Percentiles rank a stretch among this genome's conserved stretches.
Evolutionary conservation across 106 monocot genomes (phyloP).

Genomic region (Allium sativum): DNA sequence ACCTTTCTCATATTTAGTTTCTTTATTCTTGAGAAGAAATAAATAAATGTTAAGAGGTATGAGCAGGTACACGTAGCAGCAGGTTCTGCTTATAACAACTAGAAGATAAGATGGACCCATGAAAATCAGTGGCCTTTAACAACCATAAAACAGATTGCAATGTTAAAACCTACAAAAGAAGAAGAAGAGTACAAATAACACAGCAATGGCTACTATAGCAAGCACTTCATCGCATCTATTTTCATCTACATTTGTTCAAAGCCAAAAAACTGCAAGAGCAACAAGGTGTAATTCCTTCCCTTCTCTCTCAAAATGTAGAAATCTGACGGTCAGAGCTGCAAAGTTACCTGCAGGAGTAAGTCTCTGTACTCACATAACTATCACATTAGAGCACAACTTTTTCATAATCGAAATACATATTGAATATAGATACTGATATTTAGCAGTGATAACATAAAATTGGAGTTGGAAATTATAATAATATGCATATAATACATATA

Average conservation of each 20-base stretch:
- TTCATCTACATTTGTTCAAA: background rate
- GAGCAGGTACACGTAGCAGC: too few relatives aligned
- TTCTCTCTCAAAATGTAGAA: slow-evolving; percentile 5
- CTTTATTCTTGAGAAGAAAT: too few relatives aligned
- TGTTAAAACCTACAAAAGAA: background rate
- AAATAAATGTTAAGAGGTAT: too few relatives aligned
- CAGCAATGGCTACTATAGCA: slow-evolving; percentile 8
- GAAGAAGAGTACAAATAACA: background rate
- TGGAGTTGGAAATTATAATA: too few relatives aligned
- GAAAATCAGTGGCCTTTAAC: background rate
- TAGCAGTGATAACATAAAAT: too few relatives aligned
- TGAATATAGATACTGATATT: too few relatives aligned
- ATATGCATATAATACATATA: too few relatives aligned
- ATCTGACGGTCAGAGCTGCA: slow-evolving; percentile 51
- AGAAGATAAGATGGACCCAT: slow-evolving; percentile 3
- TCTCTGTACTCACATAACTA: background rate
- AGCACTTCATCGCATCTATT: slow-evolving; percentile 11
- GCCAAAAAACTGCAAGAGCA: slow-evolving; percentile 1
- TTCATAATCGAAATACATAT: too few relatives aligned
- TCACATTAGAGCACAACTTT: too few relatives aligned
- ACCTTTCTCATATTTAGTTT: too few relatives aligned
- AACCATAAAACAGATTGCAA: background rate
- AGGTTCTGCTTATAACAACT: too few relatives aligned
- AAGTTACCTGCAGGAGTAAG: slow-evolving; percentile 72
- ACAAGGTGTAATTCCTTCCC: background rate